These are phyloP conservation scores for Persicaria maculosa DNA, from an alignment of 148 eudicot species.

Conservation along the genomic window DNA sequence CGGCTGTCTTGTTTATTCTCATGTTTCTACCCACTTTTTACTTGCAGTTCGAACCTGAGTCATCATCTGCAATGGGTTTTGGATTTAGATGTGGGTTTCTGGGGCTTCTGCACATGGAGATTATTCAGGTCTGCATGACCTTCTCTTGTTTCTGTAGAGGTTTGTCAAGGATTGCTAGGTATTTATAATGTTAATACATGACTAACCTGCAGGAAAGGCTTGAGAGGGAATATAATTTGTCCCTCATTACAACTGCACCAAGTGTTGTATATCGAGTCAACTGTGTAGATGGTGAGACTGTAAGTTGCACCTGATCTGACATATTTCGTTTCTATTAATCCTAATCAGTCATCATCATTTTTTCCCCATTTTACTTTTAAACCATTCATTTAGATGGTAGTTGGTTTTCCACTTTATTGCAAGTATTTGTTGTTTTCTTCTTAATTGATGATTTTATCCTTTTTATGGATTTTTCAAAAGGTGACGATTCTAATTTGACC, in stretches of 20 bases:
- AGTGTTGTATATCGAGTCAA: slow-evolving; percentile 92
- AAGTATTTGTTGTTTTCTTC: neutral
- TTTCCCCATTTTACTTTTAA: neutral
- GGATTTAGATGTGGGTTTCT: slow-evolving; percentile 99
- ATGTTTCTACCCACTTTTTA: neutral
- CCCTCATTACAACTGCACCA: slow-evolving; percentile 94
- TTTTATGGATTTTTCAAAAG: neutral
- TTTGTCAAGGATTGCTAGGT: neutral
- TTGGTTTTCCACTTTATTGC: neutral
- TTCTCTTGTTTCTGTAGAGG: neutral
- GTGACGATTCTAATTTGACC: neutral
- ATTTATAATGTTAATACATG: neutral
- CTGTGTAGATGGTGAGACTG: slow-evolving; percentile 67
- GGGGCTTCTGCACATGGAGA: slow-evolving; percentile 98
- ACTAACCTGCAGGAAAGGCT: slow-evolving; percentile 83
- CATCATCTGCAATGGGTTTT: slow-evolving; percentile 99
- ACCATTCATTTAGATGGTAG: neutral
- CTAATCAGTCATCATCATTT: neutral
- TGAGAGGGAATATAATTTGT: slow-evolving; percentile 90
- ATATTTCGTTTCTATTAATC: neutral
- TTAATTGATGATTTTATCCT: neutral
- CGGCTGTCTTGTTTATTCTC: slow-evolving; percentile 14
- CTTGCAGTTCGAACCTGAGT: slow-evolving; percentile 93
- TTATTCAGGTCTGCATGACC: slow-evolving; percentile 64
- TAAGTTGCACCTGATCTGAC: slow-evolving; percentile 31